Percentiles rank a stretch among this genome's conserved stretches.
phyloP scores from a whole-genome alignment of 352 stramenopile species.

The Phytophthora aleatoria region DNA sequence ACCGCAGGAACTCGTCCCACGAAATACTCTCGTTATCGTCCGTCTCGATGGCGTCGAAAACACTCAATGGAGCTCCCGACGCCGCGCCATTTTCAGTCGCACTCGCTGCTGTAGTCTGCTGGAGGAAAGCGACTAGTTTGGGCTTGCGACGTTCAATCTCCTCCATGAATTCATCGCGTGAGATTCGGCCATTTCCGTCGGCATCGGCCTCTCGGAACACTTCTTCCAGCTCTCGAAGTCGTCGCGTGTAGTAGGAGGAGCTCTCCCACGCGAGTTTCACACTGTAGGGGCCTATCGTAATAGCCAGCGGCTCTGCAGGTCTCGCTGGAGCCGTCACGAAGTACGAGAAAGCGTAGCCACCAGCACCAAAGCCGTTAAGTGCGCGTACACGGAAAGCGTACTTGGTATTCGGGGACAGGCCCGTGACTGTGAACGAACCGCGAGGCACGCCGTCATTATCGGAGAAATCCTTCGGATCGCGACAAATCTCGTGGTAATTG shows the following conservation, averaged over 20 bases:
- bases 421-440: conserved; percentile 72
- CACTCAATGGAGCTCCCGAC: conserved; percentile 45
- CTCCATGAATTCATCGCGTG: conserved; percentile 86
- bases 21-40: conserved; percentile 89
- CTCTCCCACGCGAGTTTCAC: conserved; percentile 82
- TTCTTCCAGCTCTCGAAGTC: conserved; percentile 72
- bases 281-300: conserved; percentile 67
- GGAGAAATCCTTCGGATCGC: conserved; percentile 87
- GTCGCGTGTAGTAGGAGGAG: conserved; percentile 65
- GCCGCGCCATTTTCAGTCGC: conserved; percentile 4
- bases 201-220: conserved; percentile 85
- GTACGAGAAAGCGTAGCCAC: conserved; percentile 82
- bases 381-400: conserved; percentile 90
- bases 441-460: conserved; percentile 81
- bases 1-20: conserved; percentile 85
- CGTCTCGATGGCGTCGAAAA: conserved; percentile 91
- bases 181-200: conserved; percentile 77
- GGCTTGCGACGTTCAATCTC: conserved; percentile 82
- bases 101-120: conserved; percentile 49
- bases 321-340: conserved; percentile 83
- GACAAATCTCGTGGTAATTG: conserved; percentile 82
- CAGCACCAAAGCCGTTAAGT: conserved; percentile 91
- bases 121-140: conserved; percentile 74
- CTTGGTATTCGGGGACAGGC: conserved; percentile 83
- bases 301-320: conserved; percentile 69